Base-by-base conservation (phyloP, 116 monocot species). In the Iris pallida region DNA sequence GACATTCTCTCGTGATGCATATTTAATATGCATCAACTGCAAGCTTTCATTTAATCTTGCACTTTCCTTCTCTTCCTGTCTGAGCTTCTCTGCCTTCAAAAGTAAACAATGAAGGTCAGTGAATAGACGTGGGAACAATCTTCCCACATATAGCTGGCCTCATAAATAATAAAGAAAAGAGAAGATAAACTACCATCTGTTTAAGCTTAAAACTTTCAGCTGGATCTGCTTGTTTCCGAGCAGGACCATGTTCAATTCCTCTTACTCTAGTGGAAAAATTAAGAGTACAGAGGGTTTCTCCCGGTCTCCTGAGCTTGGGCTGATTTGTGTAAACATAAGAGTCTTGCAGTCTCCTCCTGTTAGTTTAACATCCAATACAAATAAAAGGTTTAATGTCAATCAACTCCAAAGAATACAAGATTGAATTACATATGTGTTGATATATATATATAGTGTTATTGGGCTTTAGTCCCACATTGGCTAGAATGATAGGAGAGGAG, bases 311-410 rank as follows among this genome's bases (percentile, higher is more conserved):
- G 88, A 87, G 58, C 92, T 85, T 47, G 96, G 92, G 52, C 96
- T 96, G 57, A 96, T 92, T 70, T 96, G 96, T 58, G 83, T 89
- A 66, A 96, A 81, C 96, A 96, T 96, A 4, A 96, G 77, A 17
- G 96, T 89, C 70, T 96, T 96, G 85, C 96, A 96, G 62, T 92
- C 96, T 20, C 96, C 92, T 49, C 95, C 95, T 96, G 73, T 73
- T 48, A 42, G 60, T 64, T 15, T 51, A 40, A 52, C 7, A 71
- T 59, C 41, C 30, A 12, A 6, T 1, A 43, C 2, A 45, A n/a
- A n/a, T n/a, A n/a, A 63, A 77, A 84, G 9, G 93, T 89, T 30
- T 1, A 30, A 30, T 30, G 30, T 30, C 30, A 30, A 30, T 30
- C 3, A 30, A 30, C 30, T 30, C 30, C 30, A 30, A 30, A 30